phyloP scores from a whole-genome alignment of 768 basidiomycete species.

The Tulasnella sp. region DNA sequence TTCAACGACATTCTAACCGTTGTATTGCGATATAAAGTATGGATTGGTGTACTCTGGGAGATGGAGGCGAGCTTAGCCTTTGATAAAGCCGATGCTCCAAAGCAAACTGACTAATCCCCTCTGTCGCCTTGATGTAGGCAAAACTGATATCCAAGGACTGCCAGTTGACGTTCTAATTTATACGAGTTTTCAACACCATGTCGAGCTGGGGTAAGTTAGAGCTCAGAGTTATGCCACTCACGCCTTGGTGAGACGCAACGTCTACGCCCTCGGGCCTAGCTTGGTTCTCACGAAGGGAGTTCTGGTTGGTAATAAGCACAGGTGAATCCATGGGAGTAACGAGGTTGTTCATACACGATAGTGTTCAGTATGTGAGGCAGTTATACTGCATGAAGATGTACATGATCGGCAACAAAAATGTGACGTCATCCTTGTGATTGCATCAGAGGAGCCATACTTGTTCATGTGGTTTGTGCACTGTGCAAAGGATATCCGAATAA shows the following conservation, averaged over 20 bases:
- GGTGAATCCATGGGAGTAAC: not conserved
- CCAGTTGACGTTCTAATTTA: slow-evolving; percentile 46
- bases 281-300: slow-evolving; percentile 36
- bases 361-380: not conserved
- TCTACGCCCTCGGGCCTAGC: slow-evolving; percentile 52
- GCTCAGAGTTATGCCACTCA: slow-evolving; percentile 15
- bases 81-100: not conserved
- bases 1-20: slow-evolving; percentile 35
- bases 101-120: slow-evolving; percentile 48
- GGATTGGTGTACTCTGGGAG: slow-evolving; percentile 35
- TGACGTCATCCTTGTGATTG: too few species aligned
- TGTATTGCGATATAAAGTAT: slow-evolving; percentile 51
- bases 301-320: not conserved
- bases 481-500: too few species aligned
- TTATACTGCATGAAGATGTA: not conserved
- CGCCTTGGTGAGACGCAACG: slow-evolving; percentile 49
- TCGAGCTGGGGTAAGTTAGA: slow-evolving; percentile 18
- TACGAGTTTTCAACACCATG: not conserved
- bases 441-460: too few species aligned
- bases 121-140: slow-evolving; percentile 66
- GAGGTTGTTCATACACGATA: not conserved
- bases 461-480: too few species aligned
- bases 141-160: slow-evolving; percentile 52
- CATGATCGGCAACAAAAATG: too few species aligned
- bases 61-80: not conserved